Base-by-base conservation (phyloP, 441 rosid genomes). In the Adansonia madagascariensis region DNA sequence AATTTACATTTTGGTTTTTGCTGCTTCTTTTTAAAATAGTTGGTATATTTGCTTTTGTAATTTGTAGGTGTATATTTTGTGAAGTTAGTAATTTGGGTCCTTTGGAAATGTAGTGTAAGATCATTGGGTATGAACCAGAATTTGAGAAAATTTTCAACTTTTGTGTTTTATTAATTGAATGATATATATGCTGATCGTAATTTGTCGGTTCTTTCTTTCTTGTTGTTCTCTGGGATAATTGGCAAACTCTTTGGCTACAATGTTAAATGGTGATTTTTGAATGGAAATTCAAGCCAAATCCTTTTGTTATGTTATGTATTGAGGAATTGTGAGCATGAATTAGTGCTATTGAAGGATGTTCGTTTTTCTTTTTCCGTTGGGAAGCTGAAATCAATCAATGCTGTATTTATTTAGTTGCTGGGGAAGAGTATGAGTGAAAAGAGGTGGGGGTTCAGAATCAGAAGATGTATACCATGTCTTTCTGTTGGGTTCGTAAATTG, bases 61-160 rank as follows among this genome's bases (percentile, higher is more conserved):
- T 43, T 43, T 53, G 39, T 24, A 35, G 6, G 35, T 63, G 73
- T 72, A 72, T 8, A 78, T 24, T 71, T 53, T 72, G 73, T 41
- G 67, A 10, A 31, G 3, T 20, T 73, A 57, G 57, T 22, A 71
- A 22, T 59, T 41, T 76, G 79, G 55, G 46, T 60, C 15, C 9
- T 66, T 27, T n/a, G 61, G 47, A 35, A 68, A 55, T 71, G 69
- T 46, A 20, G 43, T 41, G 79, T 74, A 52, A 46, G 17, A 12
- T 75, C 20, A 61, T 0, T 59, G 76, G 11, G 60, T 47, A 0
- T 12, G 43, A 11, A 10, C 14, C 20, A 39, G n/a, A 66, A 18
- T 41, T 75, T 65, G 49, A 31, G 71, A 67, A 66, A 46, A 17
- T 2, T 0, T 24, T 18, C 17, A 47, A 12, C 69, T 63, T n/a